Percentiles rank a stretch among this genome's conserved stretches.
Conservation (phyloP, 164 flowering plant genomes). For the Santalum album region DNA sequence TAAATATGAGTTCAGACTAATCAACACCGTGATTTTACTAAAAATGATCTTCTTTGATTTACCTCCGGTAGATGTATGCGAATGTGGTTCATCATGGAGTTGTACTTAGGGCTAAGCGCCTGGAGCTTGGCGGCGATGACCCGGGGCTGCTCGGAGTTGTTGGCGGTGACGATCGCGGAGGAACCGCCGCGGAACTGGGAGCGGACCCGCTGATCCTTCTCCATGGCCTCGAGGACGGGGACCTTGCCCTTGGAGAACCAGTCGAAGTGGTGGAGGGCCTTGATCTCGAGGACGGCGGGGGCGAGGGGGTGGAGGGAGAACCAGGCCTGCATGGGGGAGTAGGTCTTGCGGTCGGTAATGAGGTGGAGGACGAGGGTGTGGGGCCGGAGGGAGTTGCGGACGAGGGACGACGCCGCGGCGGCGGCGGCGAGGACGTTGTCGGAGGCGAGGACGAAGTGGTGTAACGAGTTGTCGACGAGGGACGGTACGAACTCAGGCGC, state of each 20-base stretch:
- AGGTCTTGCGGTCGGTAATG: slow-evolving; percentile 84
- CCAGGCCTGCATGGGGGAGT: slow-evolving; percentile 94
- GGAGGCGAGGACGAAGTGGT: slow-evolving; percentile 86
- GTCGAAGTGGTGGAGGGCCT: slow-evolving; percentile 90
- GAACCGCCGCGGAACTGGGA: slow-evolving; percentile 89
- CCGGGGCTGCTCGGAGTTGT: slow-evolving; percentile 57
- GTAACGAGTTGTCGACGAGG: slow-evolving; percentile 78
- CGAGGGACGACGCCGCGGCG: slow-evolving; percentile 76
- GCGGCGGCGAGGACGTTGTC: slow-evolving; percentile 89
- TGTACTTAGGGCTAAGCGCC: slow-evolving; percentile 94
- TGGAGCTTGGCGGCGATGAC: slow-evolving; percentile 86
- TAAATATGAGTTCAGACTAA: too few relatives aligned
- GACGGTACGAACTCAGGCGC: slow-evolving; percentile 66
- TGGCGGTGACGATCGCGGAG: slow-evolving; percentile 58
- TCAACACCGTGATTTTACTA: too few relatives aligned
- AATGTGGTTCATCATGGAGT: slow-evolving; percentile 87
- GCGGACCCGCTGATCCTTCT: slow-evolving; percentile 73
- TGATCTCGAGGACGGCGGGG: slow-evolving; percentile 85
- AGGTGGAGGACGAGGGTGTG: slow-evolving; percentile 69
- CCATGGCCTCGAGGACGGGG: slow-evolving; percentile 95
- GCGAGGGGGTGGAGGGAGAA: slow-evolving; percentile 71
- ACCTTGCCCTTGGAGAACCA: slow-evolving; percentile 90
- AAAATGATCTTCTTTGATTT: too few relatives aligned
- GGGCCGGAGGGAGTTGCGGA: slow-evolving; percentile 53
- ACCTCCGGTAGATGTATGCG: slow-evolving; percentile 95